Evolutionary conservation across 805 yeast species (phyloP).

Genomic region (Ogataea haglerorum): DNA sequence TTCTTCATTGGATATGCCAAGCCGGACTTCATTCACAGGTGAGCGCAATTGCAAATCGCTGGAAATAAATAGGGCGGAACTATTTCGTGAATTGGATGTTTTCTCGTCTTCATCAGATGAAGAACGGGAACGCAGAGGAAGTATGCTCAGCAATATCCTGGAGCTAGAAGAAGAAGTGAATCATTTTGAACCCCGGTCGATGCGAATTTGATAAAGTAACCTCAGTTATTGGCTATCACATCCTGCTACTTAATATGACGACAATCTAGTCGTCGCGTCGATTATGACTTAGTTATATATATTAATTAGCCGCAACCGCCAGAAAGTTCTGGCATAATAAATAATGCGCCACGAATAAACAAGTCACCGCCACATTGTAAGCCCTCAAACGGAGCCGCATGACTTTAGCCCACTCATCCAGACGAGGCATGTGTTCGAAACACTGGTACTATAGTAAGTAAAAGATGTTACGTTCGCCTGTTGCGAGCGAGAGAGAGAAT

Average conservation of each 20-base stretch:
- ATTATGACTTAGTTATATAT: neutral
- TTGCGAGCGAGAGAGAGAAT: too few relatives aligned
- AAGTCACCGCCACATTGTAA: slow-evolving; percentile 1
- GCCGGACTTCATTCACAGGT: slow-evolving; percentile 24
- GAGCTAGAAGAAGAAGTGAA: slow-evolving; percentile 18
- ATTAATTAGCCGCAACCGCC: slow-evolving; percentile 1
- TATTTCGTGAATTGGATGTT: slow-evolving; percentile 17
- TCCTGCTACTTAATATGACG: neutral
- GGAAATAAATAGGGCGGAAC: slow-evolving; percentile 28
- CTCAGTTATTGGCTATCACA: neutral
- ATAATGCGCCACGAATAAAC: slow-evolving; percentile 6
- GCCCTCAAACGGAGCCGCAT: slow-evolving; percentile 1
- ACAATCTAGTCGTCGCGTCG: neutral
- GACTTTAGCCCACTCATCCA: neutral
- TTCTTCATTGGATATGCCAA: slow-evolving; percentile 24
- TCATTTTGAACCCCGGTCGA: neutral
- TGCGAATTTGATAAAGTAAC: neutral
- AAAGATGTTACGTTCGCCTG: too few relatives aligned
- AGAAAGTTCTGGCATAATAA: slow-evolving; percentile 8
- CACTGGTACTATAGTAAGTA: too few relatives aligned
- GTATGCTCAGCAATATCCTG: slow-evolving; percentile 17
- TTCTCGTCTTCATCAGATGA: slow-evolving; percentile 15
- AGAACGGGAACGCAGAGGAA: slow-evolving; percentile 12
- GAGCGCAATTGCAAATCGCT: slow-evolving; percentile 22
- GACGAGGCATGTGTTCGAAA: too few relatives aligned